phyloP scores from a whole-genome alignment of 768 basidiomycete species.

The Mycena kentingensis region DNA sequence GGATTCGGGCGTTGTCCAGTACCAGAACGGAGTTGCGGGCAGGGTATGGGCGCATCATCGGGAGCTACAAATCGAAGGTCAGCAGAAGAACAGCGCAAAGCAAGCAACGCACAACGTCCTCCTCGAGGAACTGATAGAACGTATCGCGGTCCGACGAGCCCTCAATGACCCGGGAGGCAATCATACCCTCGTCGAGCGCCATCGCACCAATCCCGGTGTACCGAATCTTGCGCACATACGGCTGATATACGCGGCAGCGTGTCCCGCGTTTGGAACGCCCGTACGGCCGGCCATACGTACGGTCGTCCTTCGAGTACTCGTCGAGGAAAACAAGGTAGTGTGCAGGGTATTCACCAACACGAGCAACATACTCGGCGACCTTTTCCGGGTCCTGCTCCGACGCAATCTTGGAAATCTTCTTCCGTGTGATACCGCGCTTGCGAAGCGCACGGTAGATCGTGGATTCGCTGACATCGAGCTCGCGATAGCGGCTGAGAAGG shows the following conservation, averaged over 20 bases:
- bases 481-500: conserved; percentile 10
- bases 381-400: conserved; percentile 9
- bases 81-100: too few relatives aligned
- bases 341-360: conserved; percentile 12
- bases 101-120: conserved; percentile 20
- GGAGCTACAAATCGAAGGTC: too few relatives aligned
- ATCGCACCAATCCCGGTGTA: conserved; percentile 25
- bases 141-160: conserved; percentile 21
- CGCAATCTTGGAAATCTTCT: conserved; percentile 18
- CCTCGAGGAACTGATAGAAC: conserved; percentile 21
- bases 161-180: conserved; percentile 25
- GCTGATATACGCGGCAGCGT: conserved; percentile 21
- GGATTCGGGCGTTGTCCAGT: too few relatives aligned
- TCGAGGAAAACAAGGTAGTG: conserved; percentile 25
- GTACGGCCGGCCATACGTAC: conserved; percentile 25
- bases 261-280: conserved; percentile 22
- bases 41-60: too few relatives aligned
- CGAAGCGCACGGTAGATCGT: conserved; percentile 20
- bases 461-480: conserved; percentile 14
- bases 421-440: conserved; percentile 13
- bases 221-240: conserved; percentile 23
- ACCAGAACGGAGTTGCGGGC: too few relatives aligned
- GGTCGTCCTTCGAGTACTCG: conserved; percentile 32
- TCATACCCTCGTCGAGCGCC: conserved; percentile 27
- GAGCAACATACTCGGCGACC: conserved; percentile 11